Evolutionary conservation across 371 early-diverging fungal genomes (phyloP), one percentile per base, ranked within the genome.

Genomic region (Entomophthora muscae): DNA sequence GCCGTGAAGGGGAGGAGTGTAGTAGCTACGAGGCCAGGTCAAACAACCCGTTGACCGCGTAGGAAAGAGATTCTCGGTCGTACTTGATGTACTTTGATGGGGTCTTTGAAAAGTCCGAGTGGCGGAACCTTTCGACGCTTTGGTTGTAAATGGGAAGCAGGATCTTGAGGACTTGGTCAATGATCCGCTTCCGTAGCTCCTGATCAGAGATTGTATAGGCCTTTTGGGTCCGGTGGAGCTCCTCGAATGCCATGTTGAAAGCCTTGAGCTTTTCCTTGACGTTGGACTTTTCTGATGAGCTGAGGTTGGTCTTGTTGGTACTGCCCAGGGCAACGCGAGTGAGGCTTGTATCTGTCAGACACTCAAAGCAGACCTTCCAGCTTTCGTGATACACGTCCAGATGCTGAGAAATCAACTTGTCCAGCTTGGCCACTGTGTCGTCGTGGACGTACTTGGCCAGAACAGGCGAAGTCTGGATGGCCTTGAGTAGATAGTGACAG

Each of bases 231-330:
- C 80, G 77, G 70, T 76, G 81, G 23, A 82, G 74, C 52, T 86
- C 86, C 51, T 92, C 92, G 68, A 92, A 85, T 63, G 85, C 86
- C 21, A 74, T 77, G 70, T 92, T 90, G 69, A 92, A 92, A 66
- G 72, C 72, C 73, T 86, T 89, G 77, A 91, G 89, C 61, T 82
- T 79, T 64, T 89, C 90, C 66, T 90, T 90, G 67, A 92, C 77
- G 42, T 75, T 65, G 52, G 84, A 82, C 5, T 79, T 73, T 61
- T 92, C 89, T 51, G 68, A 73, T 57, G 78, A 83, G 32, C 84
- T 78, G 60, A 92, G 72, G 0, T 76, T 70, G 23, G 52, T 10
- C 27, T 62, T 62, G 3, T 24, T 26, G 42, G 42, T 10, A 57
- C 30, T 29, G 24, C 53, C 53, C 3, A 62, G 3, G 17, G 52